A percentile compares a stretch with the other conserved stretches of the same genome.
Evolutionary conservation across 129 eudicot genomes (phyloP).

Genomic region (Tanacetum coccineum): DNA sequence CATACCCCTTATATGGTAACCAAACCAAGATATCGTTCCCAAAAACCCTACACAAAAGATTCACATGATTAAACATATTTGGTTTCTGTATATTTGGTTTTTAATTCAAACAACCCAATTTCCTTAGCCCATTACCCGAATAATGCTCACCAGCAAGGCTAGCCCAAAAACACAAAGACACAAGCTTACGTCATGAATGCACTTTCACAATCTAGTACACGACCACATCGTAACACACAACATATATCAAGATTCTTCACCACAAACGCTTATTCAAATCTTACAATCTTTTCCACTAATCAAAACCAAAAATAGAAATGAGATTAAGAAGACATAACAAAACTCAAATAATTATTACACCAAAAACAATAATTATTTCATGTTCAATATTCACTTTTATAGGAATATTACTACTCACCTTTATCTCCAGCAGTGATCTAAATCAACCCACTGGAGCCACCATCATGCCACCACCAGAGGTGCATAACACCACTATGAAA

Average conservation of each 20-base stretch:
- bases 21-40: too few species aligned
- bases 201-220: neutral
- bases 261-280: neutral
- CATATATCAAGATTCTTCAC: conserved; percentile 12
- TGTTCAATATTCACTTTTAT: conserved; percentile 34
- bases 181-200: neutral
- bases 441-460: conserved; percentile 27
- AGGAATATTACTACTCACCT: conserved; percentile 24
- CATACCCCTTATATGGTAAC: too few species aligned
- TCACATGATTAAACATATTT: too few species aligned
- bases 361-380: conserved; percentile 15
- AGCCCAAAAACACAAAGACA: neutral
- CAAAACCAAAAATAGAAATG: conserved; percentile 7
- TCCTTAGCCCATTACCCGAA: too few species aligned
- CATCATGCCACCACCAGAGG: conserved; percentile 15
- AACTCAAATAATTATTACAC: conserved; percentile 8
- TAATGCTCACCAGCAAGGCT: neutral
- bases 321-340: conserved; percentile 20
- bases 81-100: too few species aligned
- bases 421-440: conserved; percentile 34
- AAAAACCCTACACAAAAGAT: too few species aligned
- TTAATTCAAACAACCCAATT: too few species aligned
- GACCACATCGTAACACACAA: conserved; percentile 20
- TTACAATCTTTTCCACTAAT: neutral
- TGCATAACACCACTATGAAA: conserved; percentile 2